Evolutionary conservation across 2,329 filamentous ascomycete species (phyloP), one percentile per base, ranked within the genome.

Genomic region (Curvularia eragrostidis): DNA sequence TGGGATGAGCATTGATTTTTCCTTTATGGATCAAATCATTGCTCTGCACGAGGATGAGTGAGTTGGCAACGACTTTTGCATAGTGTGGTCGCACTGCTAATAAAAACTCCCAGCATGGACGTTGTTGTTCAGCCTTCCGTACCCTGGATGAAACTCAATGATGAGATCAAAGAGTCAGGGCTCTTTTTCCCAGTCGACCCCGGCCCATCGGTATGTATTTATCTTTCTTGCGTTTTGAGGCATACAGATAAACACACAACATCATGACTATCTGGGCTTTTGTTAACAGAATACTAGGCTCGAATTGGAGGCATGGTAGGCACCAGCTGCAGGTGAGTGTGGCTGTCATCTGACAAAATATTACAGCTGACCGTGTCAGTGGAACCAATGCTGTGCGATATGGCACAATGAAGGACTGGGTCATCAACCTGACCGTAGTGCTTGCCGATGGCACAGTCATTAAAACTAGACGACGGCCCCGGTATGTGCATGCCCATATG

Each of bases 131-230:
- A 97, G 75, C 93, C 93, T 3, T 91, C 90, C 6, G 89, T 97
- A 9, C 89, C 90, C n/a, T 97, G 93, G 93, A 93, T 96, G 84
- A 87, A 90, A 51, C 79, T 97, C 56, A 97, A 97, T 69, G 87
- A 89, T 63, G 83, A 87, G 48, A 87, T 90, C 69, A 86, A 89
- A 76, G 83, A 85, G 38, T 88, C 86, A 3, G 91, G 91, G 0
- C 84, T 97, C 1, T 97, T 97, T 79, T 96, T 97, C 73, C 93
- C 93, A 1, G 88, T 96, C 12, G 93, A 97, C 70, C 93, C 93
- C 12, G 91, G 91, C 74, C 89, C 89, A 36, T 79, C 77, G 21
- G 75, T 77, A 66, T 66, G 75, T 34, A 18, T 26, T 28, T 19
- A 43, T 44, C 12, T 28, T 44, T 39, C 24, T 38, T 26, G 12